A percentile compares a stretch with the other conserved stretches of the same genome.
Evolutionary conservation across 805 yeast species (phyloP).

Genomic region (Ogataea paradorogensis): DNA sequence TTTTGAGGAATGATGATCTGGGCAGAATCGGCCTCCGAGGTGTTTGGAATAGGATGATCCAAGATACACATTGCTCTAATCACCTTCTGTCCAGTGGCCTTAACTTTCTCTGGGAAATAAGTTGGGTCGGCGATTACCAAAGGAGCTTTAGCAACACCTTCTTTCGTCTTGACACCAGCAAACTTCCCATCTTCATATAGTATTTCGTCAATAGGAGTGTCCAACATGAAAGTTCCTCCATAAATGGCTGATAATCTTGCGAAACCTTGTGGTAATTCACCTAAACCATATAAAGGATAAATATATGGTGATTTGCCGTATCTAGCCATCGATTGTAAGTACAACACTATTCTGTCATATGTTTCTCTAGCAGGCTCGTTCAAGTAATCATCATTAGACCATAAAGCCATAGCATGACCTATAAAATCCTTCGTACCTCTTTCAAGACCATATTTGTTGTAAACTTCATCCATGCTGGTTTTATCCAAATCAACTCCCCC

Average conservation of each 20-base stretch:
- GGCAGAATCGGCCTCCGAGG: constrained; percentile 79
- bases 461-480: constrained; percentile 89
- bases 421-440: constrained; percentile 92
- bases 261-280: constrained; percentile 98
- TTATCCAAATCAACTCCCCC: constrained; percentile 82
- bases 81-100: constrained; percentile 68
- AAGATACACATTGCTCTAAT: constrained; percentile 85
- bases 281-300: constrained; percentile 94
- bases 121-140: constrained; percentile 97
- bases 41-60: constrained; percentile 84
- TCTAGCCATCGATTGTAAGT: constrained; percentile 86
- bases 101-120: constrained; percentile 83
- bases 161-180: constrained; percentile 84
- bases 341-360: constrained; percentile 78
- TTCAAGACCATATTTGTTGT: constrained; percentile 84
- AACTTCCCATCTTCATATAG: constrained; percentile 72
- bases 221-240: constrained; percentile 98
- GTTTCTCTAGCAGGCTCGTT: constrained; percentile 89
- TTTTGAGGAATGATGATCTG: constrained; percentile 97
- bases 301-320: constrained; percentile 96
- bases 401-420: constrained; percentile 98
- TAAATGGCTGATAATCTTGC: constrained; percentile 95
- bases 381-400: constrained; percentile 89
- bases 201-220: constrained; percentile 90
- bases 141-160: constrained; percentile 89